Conservation (phyloP, 176 grass and related monocot genomes). For the Triticum turgidum region DNA sequence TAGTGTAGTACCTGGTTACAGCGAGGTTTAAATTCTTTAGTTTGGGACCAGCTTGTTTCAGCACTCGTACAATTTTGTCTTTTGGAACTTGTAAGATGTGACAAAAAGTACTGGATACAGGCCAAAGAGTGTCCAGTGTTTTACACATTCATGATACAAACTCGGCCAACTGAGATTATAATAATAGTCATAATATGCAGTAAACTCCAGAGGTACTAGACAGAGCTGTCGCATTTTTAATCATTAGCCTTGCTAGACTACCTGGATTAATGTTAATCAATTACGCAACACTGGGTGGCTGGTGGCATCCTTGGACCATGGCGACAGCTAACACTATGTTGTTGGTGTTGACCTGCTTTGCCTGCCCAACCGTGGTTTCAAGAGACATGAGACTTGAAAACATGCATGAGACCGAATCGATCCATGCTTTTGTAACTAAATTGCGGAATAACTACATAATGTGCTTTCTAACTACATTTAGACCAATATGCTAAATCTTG, state of each 20-base stretch:
- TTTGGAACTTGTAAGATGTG: slow-evolving; percentile 7
- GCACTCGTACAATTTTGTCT: neutral
- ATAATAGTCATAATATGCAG: neutral
- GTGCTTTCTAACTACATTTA: slow-evolving; percentile 13
- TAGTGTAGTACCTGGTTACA: neutral
- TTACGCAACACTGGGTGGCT: slow-evolving; percentile 5
- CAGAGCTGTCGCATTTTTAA: neutral
- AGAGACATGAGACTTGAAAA: neutral
- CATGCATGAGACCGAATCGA: neutral
- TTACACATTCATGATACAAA: neutral
- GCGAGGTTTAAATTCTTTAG: neutral
- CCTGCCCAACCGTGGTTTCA: neutral
- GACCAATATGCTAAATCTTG: neutral
- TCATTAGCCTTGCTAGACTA: neutral
- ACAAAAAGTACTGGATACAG: slow-evolving; percentile 12
- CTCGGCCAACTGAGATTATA: neutral
- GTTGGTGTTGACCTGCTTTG: neutral
- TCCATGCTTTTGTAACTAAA: slow-evolving; percentile 18
- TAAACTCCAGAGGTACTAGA: neutral
- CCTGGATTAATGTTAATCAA: slow-evolving; percentile 5
- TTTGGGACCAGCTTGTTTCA: slow-evolving; percentile 1
- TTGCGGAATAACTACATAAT: neutral
- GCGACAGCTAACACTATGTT: neutral
- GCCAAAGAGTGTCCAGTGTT: neutral
- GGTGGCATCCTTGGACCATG: neutral